phyloP scores from a whole-genome alignment of 768 basidiomycete genomes.

The Mycena filopes region DNA sequence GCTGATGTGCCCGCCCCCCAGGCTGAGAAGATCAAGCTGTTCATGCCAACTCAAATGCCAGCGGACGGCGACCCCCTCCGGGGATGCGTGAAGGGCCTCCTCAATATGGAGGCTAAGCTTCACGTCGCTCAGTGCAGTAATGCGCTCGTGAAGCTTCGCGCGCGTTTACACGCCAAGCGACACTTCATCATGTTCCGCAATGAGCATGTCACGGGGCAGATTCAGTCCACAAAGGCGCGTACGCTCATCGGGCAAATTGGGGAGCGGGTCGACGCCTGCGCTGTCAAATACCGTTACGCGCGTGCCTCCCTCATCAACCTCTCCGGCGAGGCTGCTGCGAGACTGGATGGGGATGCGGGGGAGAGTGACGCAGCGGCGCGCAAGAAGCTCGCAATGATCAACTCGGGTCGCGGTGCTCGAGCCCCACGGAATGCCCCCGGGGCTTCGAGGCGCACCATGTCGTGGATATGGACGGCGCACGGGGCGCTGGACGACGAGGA shows the following conservation, averaged over 20 bases:
- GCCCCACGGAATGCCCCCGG: neutral
- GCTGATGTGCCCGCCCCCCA: neutral
- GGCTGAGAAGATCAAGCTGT: constrained; percentile 5
- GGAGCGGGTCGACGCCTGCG: neutral
- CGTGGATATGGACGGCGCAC: constrained; percentile 15
- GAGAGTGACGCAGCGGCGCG: neutral
- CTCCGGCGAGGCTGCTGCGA: too few relatives aligned
- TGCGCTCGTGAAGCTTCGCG: neutral
- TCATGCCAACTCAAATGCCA: neutral
- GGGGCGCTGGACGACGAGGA: constrained; percentile 7
- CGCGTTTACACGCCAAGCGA: neutral
- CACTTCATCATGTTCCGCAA: constrained; percentile 6
- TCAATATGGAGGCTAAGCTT: neutral
- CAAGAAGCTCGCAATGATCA: constrained; percentile 1
- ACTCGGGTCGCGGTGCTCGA: neutral
- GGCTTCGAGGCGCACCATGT: constrained; percentile 5
- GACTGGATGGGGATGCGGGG: too few relatives aligned
- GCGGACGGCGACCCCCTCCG: neutral
- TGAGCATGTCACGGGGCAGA: constrained; percentile 1
- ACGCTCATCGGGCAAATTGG: neutral
- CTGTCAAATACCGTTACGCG: neutral
- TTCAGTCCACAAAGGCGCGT: neutral
- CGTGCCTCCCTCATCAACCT: too few relatives aligned
- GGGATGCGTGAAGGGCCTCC: neutral
- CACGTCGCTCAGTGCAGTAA: neutral